Evolutionary conservation across 2,329 filamentous ascomycete genomes (phyloP).

Genomic region (Beauveria pseudobassiana): DNA sequence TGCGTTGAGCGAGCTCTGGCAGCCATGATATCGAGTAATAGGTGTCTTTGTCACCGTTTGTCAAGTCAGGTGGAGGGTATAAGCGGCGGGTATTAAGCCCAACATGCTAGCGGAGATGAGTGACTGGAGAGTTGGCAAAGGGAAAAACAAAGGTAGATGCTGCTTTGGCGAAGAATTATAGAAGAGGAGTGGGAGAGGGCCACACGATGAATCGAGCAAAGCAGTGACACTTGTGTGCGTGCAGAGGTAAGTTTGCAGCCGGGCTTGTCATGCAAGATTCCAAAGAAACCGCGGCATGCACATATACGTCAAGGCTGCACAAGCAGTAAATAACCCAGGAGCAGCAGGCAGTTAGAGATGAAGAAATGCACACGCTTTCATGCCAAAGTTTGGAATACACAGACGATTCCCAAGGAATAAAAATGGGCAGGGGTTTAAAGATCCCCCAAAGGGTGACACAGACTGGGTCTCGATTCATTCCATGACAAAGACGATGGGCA

Average conservation of each 20-base stretch:
- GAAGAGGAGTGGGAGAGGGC: background rate
- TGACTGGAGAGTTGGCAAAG: background rate
- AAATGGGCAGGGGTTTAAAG: background rate
- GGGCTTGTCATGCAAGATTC: background rate
- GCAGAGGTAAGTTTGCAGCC: background rate
- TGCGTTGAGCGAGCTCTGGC: background rate
- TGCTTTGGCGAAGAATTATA: background rate
- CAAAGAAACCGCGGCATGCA: background rate
- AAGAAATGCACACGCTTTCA: background rate
- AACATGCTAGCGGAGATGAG: background rate
- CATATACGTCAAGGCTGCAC: background rate
- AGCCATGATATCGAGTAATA: background rate
- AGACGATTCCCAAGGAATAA: background rate
- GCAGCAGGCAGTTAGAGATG: background rate
- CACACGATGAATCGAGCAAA: background rate
- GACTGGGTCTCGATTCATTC: background rate
- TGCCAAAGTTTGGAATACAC: background rate
- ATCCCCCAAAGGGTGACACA: background rate
- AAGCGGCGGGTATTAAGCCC: background rate
- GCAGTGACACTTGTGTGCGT: background rate
- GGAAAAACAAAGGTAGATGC: background rate
- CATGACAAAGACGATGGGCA: background rate
- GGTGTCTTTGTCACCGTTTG: background rate
- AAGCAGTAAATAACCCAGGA: background rate
- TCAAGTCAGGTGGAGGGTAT: background rate